A percentile compares a stretch with the other conserved stretches of the same genome.
Evolutionary conservation across 2,329 filamentous ascomycete species (phyloP).

Genomic region (Gaeumannomyces sp.): DNA sequence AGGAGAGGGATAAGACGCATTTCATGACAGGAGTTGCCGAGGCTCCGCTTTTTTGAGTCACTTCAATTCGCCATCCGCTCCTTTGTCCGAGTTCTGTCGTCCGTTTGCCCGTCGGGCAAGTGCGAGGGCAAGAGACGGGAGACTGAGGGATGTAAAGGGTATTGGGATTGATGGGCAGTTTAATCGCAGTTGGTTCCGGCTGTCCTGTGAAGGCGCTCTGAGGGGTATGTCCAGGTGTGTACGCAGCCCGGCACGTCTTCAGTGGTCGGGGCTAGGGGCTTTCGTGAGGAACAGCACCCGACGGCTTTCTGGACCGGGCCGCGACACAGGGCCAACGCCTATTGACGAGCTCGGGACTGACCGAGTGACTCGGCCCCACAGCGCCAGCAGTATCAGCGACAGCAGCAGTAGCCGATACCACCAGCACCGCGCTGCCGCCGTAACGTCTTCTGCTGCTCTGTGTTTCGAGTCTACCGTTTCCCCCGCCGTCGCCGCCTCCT

Average conservation of each 20-base stretch:
- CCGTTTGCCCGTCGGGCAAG: background rate
- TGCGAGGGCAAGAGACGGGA: background rate
- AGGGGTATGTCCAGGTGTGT: background rate
- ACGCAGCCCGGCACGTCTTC: background rate
- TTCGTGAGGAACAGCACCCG: background rate
- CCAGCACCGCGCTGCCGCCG: background rate
- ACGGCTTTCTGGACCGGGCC: background rate
- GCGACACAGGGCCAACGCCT: background rate
- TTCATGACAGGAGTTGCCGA: background rate
- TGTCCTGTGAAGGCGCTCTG: background rate
- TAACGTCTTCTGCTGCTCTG: background rate
- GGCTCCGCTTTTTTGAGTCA: background rate
- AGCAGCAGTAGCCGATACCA: too few species aligned
- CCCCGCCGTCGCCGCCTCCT: background rate
- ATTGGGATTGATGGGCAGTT: too few species aligned
- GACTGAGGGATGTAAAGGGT: background rate
- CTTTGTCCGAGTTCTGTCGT: background rate
- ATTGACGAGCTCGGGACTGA: background rate
- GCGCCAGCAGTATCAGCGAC: background rate
- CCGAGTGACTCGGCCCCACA: background rate
- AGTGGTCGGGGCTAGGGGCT: too few species aligned
- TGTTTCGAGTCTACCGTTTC: background rate
- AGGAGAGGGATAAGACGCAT: background rate
- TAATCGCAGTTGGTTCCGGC: background rate
- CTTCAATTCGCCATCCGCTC: background rate